phyloP scores from a whole-genome alignment of 352 stramenopile species.

The Phytopythium chamaehyphon region DNA sequence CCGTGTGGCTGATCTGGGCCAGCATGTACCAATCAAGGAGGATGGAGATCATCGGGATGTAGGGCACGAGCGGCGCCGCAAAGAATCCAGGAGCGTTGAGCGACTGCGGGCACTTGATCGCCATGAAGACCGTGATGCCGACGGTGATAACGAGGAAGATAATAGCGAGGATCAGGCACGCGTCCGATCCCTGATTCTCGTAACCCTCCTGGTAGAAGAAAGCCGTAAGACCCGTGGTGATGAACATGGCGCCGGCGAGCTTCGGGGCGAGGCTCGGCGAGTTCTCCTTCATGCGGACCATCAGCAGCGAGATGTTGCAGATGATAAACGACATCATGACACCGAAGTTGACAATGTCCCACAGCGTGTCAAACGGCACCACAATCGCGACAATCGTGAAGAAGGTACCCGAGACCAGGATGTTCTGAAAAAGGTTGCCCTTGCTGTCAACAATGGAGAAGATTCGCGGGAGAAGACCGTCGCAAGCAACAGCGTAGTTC shows the following conservation, averaged over 20 bases:
- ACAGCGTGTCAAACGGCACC: constrained; percentile 74
- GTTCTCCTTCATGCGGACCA: constrained; percentile 63
- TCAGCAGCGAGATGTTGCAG: constrained; percentile 69
- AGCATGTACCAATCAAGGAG: constrained; percentile 48
- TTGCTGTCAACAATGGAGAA: constrained; percentile 78
- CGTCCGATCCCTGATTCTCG: constrained; percentile 32
- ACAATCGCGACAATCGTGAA: constrained; percentile 69
- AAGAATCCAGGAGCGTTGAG: constrained; percentile 40
- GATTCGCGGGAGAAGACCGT: constrained; percentile 88
- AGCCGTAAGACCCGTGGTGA: constrained; percentile 26
- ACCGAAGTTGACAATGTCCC: constrained; percentile 88
- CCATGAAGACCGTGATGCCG: constrained; percentile 22
- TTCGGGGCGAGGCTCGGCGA: constrained; percentile 38
- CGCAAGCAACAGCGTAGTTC: constrained; percentile 90
- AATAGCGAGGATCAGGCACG: constrained; percentile 34
- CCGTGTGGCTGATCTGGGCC: constrained; percentile 46
- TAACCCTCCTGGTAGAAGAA: constrained; percentile 78
- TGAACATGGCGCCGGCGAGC: constrained; percentile 41
- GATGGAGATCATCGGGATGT: constrained; percentile 26
- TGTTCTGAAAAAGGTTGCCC: constrained; percentile 77
- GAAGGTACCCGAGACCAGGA: constrained; percentile 54
- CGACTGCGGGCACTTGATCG: constrained; percentile 61
- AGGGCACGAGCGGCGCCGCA: constrained; percentile 61
- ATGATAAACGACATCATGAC: constrained; percentile 89
- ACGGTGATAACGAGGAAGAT: constrained; percentile 43